phyloP scores from a whole-genome alignment of 2,329 filamentous ascomycete genomes.

The Microsporum audouinii region DNA sequence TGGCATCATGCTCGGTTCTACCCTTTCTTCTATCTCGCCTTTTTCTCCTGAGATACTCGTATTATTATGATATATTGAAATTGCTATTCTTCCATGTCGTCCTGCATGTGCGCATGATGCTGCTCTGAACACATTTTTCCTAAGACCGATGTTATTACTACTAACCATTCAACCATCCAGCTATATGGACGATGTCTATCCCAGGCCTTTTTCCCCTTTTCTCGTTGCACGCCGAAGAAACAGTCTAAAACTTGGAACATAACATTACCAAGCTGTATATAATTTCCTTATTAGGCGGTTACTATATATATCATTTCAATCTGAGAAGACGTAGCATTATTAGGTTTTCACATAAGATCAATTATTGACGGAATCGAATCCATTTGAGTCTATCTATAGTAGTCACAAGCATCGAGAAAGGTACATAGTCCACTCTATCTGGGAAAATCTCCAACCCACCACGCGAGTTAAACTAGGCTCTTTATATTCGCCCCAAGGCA shows the following conservation, averaged over 20 bases:
- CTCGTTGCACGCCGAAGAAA: not conserved
- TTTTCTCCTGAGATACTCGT: not conserved
- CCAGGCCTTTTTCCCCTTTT: not conserved
- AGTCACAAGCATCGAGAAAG: not conserved
- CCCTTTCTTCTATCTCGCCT: not conserved
- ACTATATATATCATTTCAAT: not conserved
- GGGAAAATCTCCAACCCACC: not conserved
- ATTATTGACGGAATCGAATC: not conserved
- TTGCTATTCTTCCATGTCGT: not conserved
- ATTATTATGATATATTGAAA: slow-evolving; percentile 5
- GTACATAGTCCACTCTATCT: not conserved
- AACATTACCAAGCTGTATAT: not conserved
- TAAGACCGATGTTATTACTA: not conserved
- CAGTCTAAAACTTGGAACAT: not conserved
- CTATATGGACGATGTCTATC: not conserved
- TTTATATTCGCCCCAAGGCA: not conserved
- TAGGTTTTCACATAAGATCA: not conserved
- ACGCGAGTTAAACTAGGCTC: not conserved
- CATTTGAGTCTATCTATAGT: not conserved
- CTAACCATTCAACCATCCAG: not conserved
- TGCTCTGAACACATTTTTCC: not conserved
- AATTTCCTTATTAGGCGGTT: not conserved
- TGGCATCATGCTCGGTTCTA: not conserved
- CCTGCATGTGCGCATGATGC: not conserved
- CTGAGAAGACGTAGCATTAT: not conserved